These are phyloP conservation scores for Tolypocladium ovalisporum DNA, from an alignment of 2,329 filamentous ascomycete species.

Conservation along the genomic window DNA sequence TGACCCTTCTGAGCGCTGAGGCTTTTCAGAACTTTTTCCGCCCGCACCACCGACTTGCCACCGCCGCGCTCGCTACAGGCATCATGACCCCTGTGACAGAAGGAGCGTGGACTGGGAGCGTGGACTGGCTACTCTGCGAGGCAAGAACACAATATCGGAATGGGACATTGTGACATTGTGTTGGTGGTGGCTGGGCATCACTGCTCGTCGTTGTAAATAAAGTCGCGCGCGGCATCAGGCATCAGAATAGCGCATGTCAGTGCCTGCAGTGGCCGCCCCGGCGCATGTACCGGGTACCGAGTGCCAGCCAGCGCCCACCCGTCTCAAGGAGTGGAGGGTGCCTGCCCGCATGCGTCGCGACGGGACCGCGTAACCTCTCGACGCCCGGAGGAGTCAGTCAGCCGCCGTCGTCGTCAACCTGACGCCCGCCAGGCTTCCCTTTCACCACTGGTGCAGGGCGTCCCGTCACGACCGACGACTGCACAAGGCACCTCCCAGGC, in stretches of 20 bases:
- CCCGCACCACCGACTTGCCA: neutral
- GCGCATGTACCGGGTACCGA: neutral
- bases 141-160: neutral
- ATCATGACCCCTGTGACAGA: no score
- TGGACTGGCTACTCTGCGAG: neutral
- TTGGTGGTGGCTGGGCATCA: neutral
- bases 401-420: constrained; percentile 1
- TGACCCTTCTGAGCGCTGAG: neutral
- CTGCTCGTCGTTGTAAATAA: neutral
- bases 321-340: neutral
- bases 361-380: constrained; percentile 18
- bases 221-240: no score
- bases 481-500: no score
- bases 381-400: constrained; percentile 1
- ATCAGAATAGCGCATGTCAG: no score
- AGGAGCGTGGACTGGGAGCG: no score
- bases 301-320: neutral
- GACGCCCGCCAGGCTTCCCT: neutral
- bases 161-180: neutral
- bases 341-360: constrained; percentile 15
- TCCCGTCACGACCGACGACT: neutral
- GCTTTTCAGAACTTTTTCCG: neutral
- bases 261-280: neutral
- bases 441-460: neutral
- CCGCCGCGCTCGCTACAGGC: neutral